These are phyloP conservation scores for Podila horticola DNA, from an alignment of 192 early-diverging fungal species.

Conservation along the genomic window DNA sequence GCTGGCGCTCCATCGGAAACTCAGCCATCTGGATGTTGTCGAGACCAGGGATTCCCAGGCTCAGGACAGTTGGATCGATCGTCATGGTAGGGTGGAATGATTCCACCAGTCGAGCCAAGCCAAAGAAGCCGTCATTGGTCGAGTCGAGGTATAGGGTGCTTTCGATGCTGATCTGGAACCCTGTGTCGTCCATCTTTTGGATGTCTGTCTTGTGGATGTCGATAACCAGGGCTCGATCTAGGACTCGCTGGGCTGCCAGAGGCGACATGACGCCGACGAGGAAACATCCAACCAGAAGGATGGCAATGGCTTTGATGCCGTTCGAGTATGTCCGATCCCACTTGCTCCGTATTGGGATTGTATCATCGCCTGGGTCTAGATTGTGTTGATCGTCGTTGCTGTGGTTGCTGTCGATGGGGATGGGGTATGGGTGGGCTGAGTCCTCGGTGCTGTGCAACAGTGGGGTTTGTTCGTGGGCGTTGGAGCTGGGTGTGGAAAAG, in stretches of 20 bases:
- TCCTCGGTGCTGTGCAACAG: not conserved
- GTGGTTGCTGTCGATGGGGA: not conserved
- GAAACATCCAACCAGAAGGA: constrained; percentile 11
- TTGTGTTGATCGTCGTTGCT: not conserved
- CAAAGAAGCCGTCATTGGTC: constrained; percentile 29
- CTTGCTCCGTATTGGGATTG: not conserved
- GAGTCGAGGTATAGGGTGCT: constrained; percentile 27
- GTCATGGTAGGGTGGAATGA: constrained; percentile 28
- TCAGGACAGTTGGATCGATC: constrained; percentile 18
- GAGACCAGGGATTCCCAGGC: constrained; percentile 6
- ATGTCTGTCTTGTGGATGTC: constrained; percentile 39
- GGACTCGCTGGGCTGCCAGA: constrained; percentile 28
- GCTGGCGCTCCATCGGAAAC: constrained; percentile 30
- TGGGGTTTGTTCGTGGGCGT: constrained; percentile 23
- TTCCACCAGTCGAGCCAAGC: constrained; percentile 11
- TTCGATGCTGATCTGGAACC: constrained; percentile 38
- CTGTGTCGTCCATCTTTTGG: constrained; percentile 34
- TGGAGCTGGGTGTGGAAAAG: not conserved
- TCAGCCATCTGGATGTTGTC: constrained; percentile 26
- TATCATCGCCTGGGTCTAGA: not conserved
- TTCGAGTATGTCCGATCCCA: constrained; percentile 11
- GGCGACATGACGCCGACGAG: constrained; percentile 5
- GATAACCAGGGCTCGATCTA: constrained; percentile 34
- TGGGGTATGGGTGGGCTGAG: not conserved
- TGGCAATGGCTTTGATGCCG: constrained; percentile 6